phyloP scores from a whole-genome alignment of 345 rosid genomes.

The Bruguiera parviflora region DNA sequence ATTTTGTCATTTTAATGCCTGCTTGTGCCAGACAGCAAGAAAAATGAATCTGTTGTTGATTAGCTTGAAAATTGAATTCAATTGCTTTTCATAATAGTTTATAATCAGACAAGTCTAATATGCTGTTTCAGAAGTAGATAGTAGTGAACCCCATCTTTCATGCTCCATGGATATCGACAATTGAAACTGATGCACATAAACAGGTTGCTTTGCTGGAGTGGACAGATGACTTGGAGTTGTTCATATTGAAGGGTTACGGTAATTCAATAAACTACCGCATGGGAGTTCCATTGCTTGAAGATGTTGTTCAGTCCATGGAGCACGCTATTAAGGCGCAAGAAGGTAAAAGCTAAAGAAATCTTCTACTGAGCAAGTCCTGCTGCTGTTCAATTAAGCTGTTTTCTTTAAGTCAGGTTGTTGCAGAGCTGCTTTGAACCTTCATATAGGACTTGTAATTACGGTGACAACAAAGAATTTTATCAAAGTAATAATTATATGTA shows the following conservation, averaged over 20 bases:
- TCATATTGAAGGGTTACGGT: slow-evolving; percentile 82
- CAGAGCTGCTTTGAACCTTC: slow-evolving; percentile 1
- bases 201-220: slow-evolving; percentile 93
- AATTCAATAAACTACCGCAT: slow-evolving; percentile 74
- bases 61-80: too few species aligned
- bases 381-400: not conserved
- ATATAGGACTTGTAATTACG: not conserved
- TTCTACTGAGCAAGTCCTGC: slow-evolving; percentile 1
- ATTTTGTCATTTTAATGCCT: too few species aligned
- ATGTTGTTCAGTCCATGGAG: slow-evolving; percentile 83
- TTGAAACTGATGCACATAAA: slow-evolving; percentile 12
- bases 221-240: slow-evolving; percentile 84
- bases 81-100: too few species aligned
- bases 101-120: not conserved
- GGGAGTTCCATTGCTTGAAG: slow-evolving; percentile 88
- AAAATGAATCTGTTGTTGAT: too few species aligned
- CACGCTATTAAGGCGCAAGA: slow-evolving; percentile 72
- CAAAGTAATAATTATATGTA: not conserved
- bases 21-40: too few species aligned
- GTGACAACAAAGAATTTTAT: not conserved
- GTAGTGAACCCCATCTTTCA: not conserved
- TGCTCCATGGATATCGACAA: slow-evolving; percentile 20
- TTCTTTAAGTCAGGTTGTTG: not conserved
- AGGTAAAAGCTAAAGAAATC: slow-evolving; percentile 42
- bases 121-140: not conserved